Evolutionary conservation across 441 rosid species (phyloP), one percentile per base, ranked within the genome.

Genomic region (Erodium trifolium): DNA sequence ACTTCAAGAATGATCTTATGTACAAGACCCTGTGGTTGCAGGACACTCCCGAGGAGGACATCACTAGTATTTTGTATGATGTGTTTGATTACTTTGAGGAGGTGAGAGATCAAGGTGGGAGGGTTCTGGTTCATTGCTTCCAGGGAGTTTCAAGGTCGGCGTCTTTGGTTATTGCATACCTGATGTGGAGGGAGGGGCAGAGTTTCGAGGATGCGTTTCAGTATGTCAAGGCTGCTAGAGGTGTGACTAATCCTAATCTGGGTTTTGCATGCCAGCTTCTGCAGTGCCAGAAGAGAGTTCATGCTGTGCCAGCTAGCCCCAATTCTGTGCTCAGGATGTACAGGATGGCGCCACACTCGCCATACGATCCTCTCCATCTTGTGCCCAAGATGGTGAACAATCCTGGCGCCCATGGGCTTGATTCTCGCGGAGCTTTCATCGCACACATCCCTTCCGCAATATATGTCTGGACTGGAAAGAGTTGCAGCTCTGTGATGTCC

Each of bases 11-110:
- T 65, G 95, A 89, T 78, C 88, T 89, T 73, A 88, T 85, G 71
- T 89, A 87, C 67, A 89, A 84, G 75, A 89, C 95, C 4, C 86
- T 89, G 66, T 89, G 95, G 92, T 74, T 89, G 81, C 88, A 80
- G 67, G 95, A 89, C 70, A 84, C 79, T 67, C 88, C 95, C 0
- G 84, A 90, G 0, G 95, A 89, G 83, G 95, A 89, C 65, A 89
- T 89, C 39, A 87, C 92, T 0, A 89, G 95, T 72, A 83, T 89
- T 77, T 78, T 89, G 13, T 87, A 89, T 71, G 92, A 89, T 68
- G 95, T 89, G 68, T 89, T 89, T 65, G 92, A 89, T 83, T 89
- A 89, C 79, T 89, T 89, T 68, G 95, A 89, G 77, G 95, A 89
- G 72, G 92, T 89, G 53, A 68, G 88, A 23, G 95, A 87, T 53